Evolutionary conservation across 2,329 filamentous ascomycete species (phyloP).

Genomic region (Sporothrix mexicana): DNA sequence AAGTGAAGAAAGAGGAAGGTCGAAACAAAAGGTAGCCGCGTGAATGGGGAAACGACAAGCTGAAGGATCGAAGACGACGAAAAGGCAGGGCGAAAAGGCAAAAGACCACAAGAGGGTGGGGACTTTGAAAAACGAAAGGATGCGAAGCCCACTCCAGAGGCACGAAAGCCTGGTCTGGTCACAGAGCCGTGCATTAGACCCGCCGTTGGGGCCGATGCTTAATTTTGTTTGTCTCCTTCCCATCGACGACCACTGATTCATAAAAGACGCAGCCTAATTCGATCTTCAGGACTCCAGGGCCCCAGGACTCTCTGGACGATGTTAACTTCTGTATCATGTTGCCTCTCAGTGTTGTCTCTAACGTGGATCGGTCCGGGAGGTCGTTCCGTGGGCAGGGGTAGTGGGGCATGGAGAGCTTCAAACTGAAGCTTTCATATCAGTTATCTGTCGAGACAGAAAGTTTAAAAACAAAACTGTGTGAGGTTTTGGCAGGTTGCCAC

Average conservation of each 20-base stretch:
- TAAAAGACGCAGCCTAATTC: conserved; percentile 6
- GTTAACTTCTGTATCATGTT: not conserved
- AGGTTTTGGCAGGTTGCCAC: not conserved
- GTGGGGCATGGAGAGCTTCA: not conserved
- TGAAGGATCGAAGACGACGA: not conserved
- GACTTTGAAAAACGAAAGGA: not conserved
- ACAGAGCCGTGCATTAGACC: conserved; percentile 30
- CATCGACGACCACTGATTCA: not conserved
- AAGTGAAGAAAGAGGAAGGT: conserved; percentile 26
- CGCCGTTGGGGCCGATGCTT: conserved; percentile 26
- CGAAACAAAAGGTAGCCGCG: not conserved
- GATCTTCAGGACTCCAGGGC: not conserved
- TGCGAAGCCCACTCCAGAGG: not conserved
- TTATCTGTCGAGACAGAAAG: not conserved
- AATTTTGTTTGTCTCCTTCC: not conserved
- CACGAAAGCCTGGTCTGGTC: not conserved
- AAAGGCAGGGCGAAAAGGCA: not conserved
- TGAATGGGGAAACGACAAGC: not conserved
- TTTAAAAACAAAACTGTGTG: not conserved
- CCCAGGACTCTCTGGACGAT: not conserved
- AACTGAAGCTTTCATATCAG: not conserved
- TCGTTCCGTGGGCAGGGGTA: not conserved
- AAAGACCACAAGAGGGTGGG: not conserved
- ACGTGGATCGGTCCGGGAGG: not conserved
- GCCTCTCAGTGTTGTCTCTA: not conserved